phyloP scores from a whole-genome alignment of 2,329 filamentous ascomycete species.

The Xylaria sp. region DNA sequence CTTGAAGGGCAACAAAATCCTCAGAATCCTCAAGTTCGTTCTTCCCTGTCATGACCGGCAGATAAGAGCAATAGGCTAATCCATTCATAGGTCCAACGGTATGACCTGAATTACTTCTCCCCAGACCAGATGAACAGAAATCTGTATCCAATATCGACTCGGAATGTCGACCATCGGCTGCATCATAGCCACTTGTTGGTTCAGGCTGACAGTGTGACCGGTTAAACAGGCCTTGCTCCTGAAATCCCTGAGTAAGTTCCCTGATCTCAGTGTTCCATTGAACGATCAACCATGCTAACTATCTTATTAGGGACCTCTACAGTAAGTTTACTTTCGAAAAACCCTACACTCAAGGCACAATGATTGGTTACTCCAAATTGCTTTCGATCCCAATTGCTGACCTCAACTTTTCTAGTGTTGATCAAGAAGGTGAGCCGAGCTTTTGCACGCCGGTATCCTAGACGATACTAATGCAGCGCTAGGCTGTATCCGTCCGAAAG shows the following conservation, averaged over 20 bases:
- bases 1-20: conserved; percentile 90
- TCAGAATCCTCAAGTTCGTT: conserved; percentile 92
- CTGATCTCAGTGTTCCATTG: not conserved
- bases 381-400: conserved; percentile 19
- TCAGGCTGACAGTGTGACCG: conserved; percentile 92
- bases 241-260: conserved; percentile 81
- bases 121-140: conserved; percentile 24
- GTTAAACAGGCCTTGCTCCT: conserved; percentile 89
- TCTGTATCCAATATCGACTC: conserved; percentile 30
- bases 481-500: conserved; percentile 99
- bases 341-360: not conserved
- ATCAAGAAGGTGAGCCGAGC: conserved; percentile 91
- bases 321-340: conserved; percentile 62
- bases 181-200: conserved; percentile 83
- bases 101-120: conserved; percentile 64
- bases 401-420: conserved; percentile 55
- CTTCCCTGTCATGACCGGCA: not conserved
- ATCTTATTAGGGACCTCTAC: conserved; percentile 79
- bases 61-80: conserved; percentile 17
- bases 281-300: conserved; percentile 21
- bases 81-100: conserved; percentile 68
- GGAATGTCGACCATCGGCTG: conserved; percentile 35
- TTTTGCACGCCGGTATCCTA: conserved; percentile 5
- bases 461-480: conserved; percentile 38
- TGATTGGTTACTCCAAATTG: too few species aligned